phyloP scores from a whole-genome alignment of 129 eudicot species.

The Logfia minima region DNA sequence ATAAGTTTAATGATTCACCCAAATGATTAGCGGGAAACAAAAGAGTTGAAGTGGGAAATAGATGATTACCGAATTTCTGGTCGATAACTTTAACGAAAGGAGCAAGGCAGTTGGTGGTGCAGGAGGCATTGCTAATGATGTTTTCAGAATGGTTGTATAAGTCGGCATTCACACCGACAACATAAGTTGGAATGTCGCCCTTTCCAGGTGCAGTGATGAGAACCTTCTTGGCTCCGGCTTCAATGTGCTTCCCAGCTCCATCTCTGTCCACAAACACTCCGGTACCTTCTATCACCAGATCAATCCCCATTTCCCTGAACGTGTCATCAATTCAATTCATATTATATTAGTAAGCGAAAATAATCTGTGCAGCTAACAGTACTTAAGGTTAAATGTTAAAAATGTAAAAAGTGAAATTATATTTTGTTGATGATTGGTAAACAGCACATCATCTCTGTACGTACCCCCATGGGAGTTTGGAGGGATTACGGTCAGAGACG shows the following conservation, averaged over 20 bases:
- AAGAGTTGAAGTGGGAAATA: neutral
- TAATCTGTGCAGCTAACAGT: neutral
- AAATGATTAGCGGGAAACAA: neutral
- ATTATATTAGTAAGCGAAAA: neutral
- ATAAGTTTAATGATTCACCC: neutral
- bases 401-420: too few relatives aligned
- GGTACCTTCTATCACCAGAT: slow-evolving; percentile 84
- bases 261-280: slow-evolving; percentile 98
- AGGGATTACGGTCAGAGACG: slow-evolving; percentile 83
- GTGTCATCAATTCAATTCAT: neutral
- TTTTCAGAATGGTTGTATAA: slow-evolving; percentile 58
- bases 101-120: slow-evolving; percentile 99
- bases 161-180: slow-evolving; percentile 88
- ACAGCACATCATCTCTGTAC: neutral
- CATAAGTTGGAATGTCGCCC: slow-evolving; percentile 97
- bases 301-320: slow-evolving; percentile 78
- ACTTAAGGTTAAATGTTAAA: neutral
- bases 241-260: slow-evolving; percentile 90
- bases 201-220: slow-evolving; percentile 98
- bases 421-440: too few relatives aligned
- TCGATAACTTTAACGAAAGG: slow-evolving; percentile 98
- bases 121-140: slow-evolving; percentile 97
- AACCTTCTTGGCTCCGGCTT: slow-evolving; percentile 97
- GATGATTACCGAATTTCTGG: slow-evolving; percentile 68
- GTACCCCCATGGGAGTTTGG: slow-evolving; percentile 80